These are phyloP conservation scores for Torulaspora pretoriensis DNA, from an alignment of 1,139 yeast genomes.

Conservation along the genomic window DNA sequence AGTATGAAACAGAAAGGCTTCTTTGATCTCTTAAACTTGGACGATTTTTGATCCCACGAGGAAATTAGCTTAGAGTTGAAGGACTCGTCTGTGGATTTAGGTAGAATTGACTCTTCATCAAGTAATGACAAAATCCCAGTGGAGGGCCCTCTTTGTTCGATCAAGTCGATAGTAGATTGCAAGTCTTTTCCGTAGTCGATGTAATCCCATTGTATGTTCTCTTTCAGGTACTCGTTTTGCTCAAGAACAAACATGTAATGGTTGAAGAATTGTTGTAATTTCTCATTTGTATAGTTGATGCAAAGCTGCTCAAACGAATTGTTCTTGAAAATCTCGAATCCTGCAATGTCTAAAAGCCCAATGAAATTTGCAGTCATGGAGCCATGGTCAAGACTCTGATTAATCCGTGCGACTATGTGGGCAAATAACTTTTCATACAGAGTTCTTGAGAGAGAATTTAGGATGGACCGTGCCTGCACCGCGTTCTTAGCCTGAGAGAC, in stretches of 20 bases:
- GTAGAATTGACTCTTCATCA: slow-evolving; percentile 95
- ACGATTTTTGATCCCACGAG: slow-evolving; percentile 55
- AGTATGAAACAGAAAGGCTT: slow-evolving; percentile 67
- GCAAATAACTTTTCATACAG: slow-evolving; percentile 83
- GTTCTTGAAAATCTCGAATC: slow-evolving; percentile 87
- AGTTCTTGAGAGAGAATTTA: slow-evolving; percentile 85
- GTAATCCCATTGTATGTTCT: slow-evolving; percentile 93
- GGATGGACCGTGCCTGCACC: slow-evolving; percentile 70
- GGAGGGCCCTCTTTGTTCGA: slow-evolving; percentile 65
- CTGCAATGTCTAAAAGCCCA: slow-evolving; percentile 95
- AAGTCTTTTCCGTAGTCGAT: slow-evolving; percentile 96
- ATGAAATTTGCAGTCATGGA: slow-evolving; percentile 55
- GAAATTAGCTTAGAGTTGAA: slow-evolving; percentile 75
- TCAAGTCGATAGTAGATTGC: slow-evolving; percentile 89
- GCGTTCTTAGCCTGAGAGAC: slow-evolving; percentile 79
- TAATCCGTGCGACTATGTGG: slow-evolving; percentile 70
- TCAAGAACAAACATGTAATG: slow-evolving; percentile 97
- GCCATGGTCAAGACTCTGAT: slow-evolving; percentile 55
- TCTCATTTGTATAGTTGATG: slow-evolving; percentile 94
- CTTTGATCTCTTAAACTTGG: slow-evolving; percentile 69
- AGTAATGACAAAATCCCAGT: slow-evolving; percentile 84
- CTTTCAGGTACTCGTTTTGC: slow-evolving; percentile 90
- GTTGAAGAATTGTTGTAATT: slow-evolving; percentile 92
- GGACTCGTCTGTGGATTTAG: slow-evolving; percentile 78
- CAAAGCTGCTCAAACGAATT: slow-evolving; percentile 96